A percentile compares a stretch with the other conserved stretches of the same genome.
Conservation (phyloP, 2,329 filamentous ascomycete species). For the Aspergillus ochraceus region DNA sequence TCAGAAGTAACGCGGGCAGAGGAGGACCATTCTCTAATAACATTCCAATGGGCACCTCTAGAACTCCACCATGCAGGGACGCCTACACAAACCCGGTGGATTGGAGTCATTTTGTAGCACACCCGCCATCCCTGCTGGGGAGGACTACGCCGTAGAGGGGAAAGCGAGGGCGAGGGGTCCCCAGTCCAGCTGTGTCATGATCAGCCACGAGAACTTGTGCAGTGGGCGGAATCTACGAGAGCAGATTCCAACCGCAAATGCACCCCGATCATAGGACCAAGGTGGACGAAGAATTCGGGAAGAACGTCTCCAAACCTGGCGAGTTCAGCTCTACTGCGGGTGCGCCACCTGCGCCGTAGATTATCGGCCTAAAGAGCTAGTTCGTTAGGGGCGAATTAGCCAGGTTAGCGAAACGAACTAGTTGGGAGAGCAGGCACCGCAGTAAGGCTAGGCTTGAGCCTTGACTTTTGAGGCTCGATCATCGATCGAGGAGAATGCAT, state of each 20-base stretch:
- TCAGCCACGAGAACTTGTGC: slow-evolving; percentile 25
- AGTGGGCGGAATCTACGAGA: slow-evolving; percentile 14
- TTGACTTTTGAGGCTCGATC: neutral
- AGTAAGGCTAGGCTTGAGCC: neutral
- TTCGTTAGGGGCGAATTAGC: slow-evolving; percentile 17
- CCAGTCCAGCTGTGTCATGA: slow-evolving; percentile 23
- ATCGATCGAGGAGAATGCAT: neutral
- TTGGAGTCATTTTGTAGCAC: slow-evolving; percentile 10
- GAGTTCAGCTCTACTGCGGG: slow-evolving; percentile 23
- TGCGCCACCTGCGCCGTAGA: slow-evolving; percentile 21
- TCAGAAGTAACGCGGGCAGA: slow-evolving; percentile 5
- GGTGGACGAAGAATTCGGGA: slow-evolving; percentile 14
- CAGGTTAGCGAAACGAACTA: neutral
- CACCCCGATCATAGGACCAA: slow-evolving; percentile 16
- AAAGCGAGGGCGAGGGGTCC: slow-evolving; percentile 8
- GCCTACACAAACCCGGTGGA: slow-evolving; percentile 10
- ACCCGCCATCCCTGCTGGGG: slow-evolving; percentile 8
- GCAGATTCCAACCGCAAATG: slow-evolving; percentile 3
- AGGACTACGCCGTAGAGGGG: slow-evolving; percentile 2
- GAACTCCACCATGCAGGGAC: slow-evolving; percentile 21
- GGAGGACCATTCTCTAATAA: slow-evolving; percentile 14
- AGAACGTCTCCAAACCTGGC: slow-evolving; percentile 16
- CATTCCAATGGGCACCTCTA: slow-evolving; percentile 6
- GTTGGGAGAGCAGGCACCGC: neutral
- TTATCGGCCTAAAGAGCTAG: slow-evolving; percentile 17